Base-by-base conservation (phyloP, 2,329 filamentous ascomycete genomes). In the Ophioceras dolichostomum region DNA sequence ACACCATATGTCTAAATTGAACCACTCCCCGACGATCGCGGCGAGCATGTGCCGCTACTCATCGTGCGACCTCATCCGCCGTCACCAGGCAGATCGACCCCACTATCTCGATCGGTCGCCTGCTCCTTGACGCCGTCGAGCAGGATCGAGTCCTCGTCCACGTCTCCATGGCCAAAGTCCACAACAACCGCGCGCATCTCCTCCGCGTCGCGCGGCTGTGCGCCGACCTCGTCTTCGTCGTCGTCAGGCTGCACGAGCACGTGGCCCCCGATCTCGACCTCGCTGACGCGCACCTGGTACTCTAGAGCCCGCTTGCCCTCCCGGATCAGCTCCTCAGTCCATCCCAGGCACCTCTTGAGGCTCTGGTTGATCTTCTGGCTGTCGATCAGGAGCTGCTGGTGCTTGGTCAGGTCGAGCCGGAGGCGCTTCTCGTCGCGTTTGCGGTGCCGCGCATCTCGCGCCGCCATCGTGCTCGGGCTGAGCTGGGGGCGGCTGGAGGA, bases 291-390 rank as follows among this genome's bases (percentile, higher is more conserved):
- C 19, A 95, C 84, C 40, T 74, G 70, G 53, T 94, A 94, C 34
- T 82, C 80, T 2, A 98, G 69, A 0, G 91, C 91, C 53, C 85
- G 89, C 51, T 79, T 83, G 5, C 83, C 91, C 48, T 95, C 87
- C 34, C 75, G 79, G 55, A 98, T 94, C 32, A 98, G 70, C 44
- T 83, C 79, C 53, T 98, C 89, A 0, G 88, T 93, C 73, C 85
- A 89, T 46, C 79, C 78, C 24, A 95, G 68, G 56, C 91, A 98
- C 34, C 85, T 73, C 56, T 86, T 93, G 32, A 98, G 71, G 55
- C 84, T 94, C 55, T 93, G 84, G 53, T 95, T 96, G 67, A 96
- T 87, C 62, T 87, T 93, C 52, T 95, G 87, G 47, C 83, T 91
- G 54, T 94, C 88, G 28, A 87, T 66, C 8, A 98, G 72, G 1